Percentiles rank a stretch among this genome's conserved stretches.
Conservation (phyloP, 1,139 yeast species). For the Lizanozyma gosingica region DNA sequence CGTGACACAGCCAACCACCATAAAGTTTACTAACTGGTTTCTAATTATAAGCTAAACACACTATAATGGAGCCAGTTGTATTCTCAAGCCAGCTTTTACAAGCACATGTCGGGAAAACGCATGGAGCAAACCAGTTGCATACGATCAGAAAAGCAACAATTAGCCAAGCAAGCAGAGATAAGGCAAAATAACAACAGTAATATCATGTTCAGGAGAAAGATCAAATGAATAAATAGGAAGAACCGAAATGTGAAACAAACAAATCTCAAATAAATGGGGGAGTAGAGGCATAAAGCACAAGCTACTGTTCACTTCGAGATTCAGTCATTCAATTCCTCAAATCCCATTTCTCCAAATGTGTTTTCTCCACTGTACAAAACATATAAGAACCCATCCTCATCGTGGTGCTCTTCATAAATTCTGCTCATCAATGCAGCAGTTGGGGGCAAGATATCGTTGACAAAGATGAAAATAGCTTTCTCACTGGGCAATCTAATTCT, state of each 20-base stretch:
- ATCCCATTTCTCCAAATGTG: conserved; percentile 57
- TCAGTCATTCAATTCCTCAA: conserved; percentile 21
- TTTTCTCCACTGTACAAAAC: conserved; percentile 86
- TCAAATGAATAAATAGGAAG: not conserved
- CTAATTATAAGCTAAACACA: no score
- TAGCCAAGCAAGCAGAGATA: not conserved
- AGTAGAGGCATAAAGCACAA: not conserved
- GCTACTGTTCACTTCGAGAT: conserved; percentile 5
- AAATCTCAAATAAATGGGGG: no score
- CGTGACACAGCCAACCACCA: no score
- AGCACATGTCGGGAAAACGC: no score
- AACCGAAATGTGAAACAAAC: not conserved
- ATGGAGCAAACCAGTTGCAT: not conserved
- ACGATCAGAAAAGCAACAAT: not conserved
- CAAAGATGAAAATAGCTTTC: conserved; percentile 95
- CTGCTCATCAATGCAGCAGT: conserved; percentile 95
- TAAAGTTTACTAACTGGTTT: no score
- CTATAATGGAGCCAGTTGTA: no score
- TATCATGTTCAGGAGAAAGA: no score
- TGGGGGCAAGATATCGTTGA: conserved; percentile 93
- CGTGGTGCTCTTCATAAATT: conserved; percentile 93
- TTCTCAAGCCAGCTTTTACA: not conserved
- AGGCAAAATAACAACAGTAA: not conserved
- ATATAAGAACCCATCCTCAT: conserved; percentile 93
- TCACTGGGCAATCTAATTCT: conserved; percentile 94